phyloP scores from a whole-genome alignment of 129 eudicot genomes.

The Ambrosia artemisiifolia region DNA sequence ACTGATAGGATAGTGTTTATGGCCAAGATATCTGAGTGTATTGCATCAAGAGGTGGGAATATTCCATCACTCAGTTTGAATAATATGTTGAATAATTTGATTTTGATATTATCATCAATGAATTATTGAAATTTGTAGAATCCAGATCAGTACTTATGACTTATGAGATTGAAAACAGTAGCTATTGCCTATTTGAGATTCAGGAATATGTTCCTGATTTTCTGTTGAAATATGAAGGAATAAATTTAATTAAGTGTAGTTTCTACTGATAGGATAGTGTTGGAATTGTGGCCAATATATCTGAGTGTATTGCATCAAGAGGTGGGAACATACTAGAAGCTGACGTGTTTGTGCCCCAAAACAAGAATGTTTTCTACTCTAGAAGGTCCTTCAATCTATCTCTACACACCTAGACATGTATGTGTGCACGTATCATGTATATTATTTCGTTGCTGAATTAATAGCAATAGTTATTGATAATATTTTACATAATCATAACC shows the following conservation, averaged over 20 bases:
- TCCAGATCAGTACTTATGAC: neutral
- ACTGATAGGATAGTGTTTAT: slow-evolving; percentile 69
- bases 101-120: slow-evolving; percentile 6
- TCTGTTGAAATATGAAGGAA: neutral
- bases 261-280: slow-evolving; percentile 56
- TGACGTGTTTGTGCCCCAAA: slow-evolving; percentile 90
- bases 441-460: neutral
- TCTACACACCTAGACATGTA: neutral
- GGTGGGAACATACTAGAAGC: slow-evolving; percentile 89
- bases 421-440: neutral
- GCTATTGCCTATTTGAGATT: slow-evolving; percentile 8
- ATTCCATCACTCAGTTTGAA: slow-evolving; percentile 13
- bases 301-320: slow-evolving; percentile 89
- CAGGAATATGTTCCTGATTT: neutral
- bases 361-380: slow-evolving; percentile 77
- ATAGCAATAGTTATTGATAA: neutral
- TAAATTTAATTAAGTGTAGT: slow-evolving; percentile 2
- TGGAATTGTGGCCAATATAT: slow-evolving; percentile 90
- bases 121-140: neutral
- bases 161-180: neutral
- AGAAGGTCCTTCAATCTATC: slow-evolving; percentile 58
- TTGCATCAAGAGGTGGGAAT: slow-evolving; percentile 92
- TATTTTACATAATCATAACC: too few species aligned
- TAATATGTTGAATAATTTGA: neutral
- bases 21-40: slow-evolving; percentile 89